Evolutionary conservation across 805 yeast genomes (phyloP).

Genomic region (Helenozyma rhizophorensis): DNA sequence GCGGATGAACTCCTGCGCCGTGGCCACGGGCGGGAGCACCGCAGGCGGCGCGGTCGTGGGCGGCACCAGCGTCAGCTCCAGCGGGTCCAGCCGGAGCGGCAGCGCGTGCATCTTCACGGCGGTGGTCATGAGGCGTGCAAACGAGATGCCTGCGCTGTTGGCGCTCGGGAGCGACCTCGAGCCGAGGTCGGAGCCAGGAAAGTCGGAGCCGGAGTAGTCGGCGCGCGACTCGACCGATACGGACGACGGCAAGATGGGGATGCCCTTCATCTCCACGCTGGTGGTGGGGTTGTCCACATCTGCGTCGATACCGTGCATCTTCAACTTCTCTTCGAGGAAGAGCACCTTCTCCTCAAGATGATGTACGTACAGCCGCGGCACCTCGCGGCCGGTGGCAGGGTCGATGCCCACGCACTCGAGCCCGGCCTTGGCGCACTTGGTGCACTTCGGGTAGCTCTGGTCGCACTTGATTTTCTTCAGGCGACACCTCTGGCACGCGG

Average conservation of each 20-base stretch:
- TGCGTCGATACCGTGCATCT: constrained; percentile 33
- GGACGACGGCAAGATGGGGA: not conserved
- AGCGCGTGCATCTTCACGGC: constrained; percentile 56
- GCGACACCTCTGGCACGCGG: constrained; percentile 84
- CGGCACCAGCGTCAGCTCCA: constrained; percentile 11
- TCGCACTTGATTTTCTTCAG: constrained; percentile 63
- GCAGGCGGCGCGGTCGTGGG: constrained; percentile 32
- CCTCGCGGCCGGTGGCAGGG: constrained; percentile 82
- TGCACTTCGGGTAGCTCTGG: constrained; percentile 62
- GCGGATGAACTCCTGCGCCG: constrained; percentile 62
- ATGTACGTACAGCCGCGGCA: constrained; percentile 74
- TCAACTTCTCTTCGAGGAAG: constrained; percentile 49
- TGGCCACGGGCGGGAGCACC: constrained; percentile 61
- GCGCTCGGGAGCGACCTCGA: no score
- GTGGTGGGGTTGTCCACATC: not conserved
- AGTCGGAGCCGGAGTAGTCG: not conserved
- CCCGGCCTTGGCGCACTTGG: constrained; percentile 58
- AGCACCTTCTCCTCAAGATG: constrained; percentile 65
- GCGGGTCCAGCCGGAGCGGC: constrained; percentile 12
- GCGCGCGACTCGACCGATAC: not conserved
- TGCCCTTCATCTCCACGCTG: not conserved
- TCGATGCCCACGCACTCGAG: constrained; percentile 80
- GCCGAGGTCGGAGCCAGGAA: not conserved
- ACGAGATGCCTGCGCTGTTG: constrained; percentile 26
- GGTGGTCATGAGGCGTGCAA: constrained; percentile 72